Evolutionary conservation across 1,284 basidiomycete species (phyloP), one percentile per base, ranked within the genome.

Genomic region (Abortiporus biennis): DNA sequence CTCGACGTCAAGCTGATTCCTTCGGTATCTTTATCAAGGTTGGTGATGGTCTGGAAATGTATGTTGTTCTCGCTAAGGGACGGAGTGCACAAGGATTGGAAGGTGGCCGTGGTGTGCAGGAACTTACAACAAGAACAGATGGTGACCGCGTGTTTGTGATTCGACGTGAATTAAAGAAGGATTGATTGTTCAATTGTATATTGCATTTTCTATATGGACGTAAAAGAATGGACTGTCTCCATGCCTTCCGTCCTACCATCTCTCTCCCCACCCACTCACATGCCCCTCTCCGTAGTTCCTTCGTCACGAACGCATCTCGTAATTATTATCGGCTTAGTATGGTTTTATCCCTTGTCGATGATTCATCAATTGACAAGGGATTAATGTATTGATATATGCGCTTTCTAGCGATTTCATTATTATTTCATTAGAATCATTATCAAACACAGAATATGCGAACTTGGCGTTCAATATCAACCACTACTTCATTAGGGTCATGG

Each of bases 21-120:
- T 9, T 29, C 27, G n/a, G 51, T 45, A 19, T 32, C 30, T 52
- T 42, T 44, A 34, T 42, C 37, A 49, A 88, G 85, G 92, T 97
- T 47, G 93, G 93, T 42, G 93, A 97, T 62, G 89, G 87, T 3
- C 74, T 96, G 42, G 92, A 96, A 60, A 86, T 95, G 53, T 94
- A 85, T 57, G 73, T 96, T 44, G 83, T 92, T 43, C 72, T 93
- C 45, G 78, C 85, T 25, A 78, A 74, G 55, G 84, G 76, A 29
- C 79, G 83, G 32, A 66, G 71, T 13, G 55, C 80, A 38, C 77
- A 80, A 47, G 79, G 80, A 24, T 60, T 92, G 46, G 75, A 80
- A 46, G 71, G 61, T 38, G 50, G 79, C 22, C 66, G 69, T 11
- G 80, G 78, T 15, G 59, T 78, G 25, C 80, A 81, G 51, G 85